Evolutionary conservation across 768 basidiomycete species (phyloP).

Genomic region (Tulasnella sp.): DNA sequence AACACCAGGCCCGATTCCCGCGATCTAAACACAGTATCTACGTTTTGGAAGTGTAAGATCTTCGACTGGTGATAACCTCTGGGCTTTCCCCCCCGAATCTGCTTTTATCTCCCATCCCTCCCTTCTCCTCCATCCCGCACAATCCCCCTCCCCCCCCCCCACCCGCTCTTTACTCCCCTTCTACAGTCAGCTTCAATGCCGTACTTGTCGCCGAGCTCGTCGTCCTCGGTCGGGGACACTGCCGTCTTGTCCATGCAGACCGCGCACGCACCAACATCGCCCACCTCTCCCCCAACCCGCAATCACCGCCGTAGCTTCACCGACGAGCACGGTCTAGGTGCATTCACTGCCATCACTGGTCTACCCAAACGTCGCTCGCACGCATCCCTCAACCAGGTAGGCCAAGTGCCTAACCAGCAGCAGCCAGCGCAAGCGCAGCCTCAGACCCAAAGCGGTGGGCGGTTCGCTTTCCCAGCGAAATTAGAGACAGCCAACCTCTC

Average conservation of each 20-base stretch:
- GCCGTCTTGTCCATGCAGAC: not conserved
- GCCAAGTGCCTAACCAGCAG: not conserved
- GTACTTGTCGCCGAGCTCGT: constrained; percentile 1
- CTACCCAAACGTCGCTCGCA: not conserved
- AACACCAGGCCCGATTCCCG: too few species aligned
- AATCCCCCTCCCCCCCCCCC: not conserved
- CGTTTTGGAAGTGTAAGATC: too few species aligned
- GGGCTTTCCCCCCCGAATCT: not conserved
- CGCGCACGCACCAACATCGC: not conserved
- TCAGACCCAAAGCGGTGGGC: too few species aligned
- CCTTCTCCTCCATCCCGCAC: not conserved
- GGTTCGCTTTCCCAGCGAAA: too few species aligned
- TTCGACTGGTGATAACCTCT: too few species aligned
- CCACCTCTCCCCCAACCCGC: not conserved
- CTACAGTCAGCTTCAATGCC: not conserved
- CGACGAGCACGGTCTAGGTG: constrained; percentile 11
- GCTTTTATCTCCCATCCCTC: not conserved
- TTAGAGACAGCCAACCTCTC: not conserved
- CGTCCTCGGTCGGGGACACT: not conserved
- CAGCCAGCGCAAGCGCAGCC: too few species aligned
- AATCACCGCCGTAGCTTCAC: constrained; percentile 8
- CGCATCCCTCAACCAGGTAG: not conserved
- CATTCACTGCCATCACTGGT: constrained; percentile 9
- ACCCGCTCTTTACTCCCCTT: not conserved
- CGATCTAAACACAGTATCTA: too few species aligned